Conservation (phyloP, 2,329 filamentous ascomycete genomes). For the Paecilomyces dactylethromorphus region DNA sequence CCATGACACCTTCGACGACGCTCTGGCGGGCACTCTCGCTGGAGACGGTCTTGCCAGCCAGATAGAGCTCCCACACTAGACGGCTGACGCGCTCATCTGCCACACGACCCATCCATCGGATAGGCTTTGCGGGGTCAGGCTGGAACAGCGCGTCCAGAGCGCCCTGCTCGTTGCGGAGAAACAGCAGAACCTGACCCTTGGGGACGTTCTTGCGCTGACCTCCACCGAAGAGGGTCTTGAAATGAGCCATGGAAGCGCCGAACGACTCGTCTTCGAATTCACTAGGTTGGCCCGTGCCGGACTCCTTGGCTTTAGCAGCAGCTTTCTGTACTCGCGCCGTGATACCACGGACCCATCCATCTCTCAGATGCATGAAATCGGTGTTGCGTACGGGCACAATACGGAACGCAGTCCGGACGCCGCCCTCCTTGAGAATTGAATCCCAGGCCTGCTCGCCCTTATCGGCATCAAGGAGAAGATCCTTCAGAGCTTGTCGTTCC, state of each 20-base stretch:
- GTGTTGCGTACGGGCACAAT: conserved; percentile 90
- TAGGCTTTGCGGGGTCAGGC: conserved; percentile 38
- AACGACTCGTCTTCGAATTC: conserved; percentile 69
- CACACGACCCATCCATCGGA: conserved; percentile 62
- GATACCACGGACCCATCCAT: conserved; percentile 84
- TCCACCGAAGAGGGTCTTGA: conserved; percentile 75
- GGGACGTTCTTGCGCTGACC: conserved; percentile 61
- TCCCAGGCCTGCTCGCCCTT: conserved; percentile 70
- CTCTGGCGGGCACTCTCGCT: conserved; percentile 74
- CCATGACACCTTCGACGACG: conserved; percentile 81
- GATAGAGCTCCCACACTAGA: conserved; percentile 82
- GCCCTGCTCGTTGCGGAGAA: conserved; percentile 62
- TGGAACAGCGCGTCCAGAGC: conserved; percentile 61
- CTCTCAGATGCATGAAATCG: conserved; percentile 85
- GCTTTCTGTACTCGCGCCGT: conserved; percentile 61
- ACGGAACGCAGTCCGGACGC: conserved; percentile 70
- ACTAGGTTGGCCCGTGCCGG: conserved; percentile 10
- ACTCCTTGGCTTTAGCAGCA: conserved; percentile 41
- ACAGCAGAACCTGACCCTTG: conserved; percentile 70
- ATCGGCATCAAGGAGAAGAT: conserved; percentile 61
- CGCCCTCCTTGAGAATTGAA: conserved; percentile 57
- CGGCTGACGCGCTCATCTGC: conserved; percentile 73
- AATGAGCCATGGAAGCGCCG: conserved; percentile 64
- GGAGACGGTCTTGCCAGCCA: conserved; percentile 79
- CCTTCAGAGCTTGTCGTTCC: conserved; percentile 69